Evolutionary conservation across 2,329 filamentous ascomycete species (phyloP), one percentile per base, ranked within the genome.

Genomic region (Aspergillus nomiae): DNA sequence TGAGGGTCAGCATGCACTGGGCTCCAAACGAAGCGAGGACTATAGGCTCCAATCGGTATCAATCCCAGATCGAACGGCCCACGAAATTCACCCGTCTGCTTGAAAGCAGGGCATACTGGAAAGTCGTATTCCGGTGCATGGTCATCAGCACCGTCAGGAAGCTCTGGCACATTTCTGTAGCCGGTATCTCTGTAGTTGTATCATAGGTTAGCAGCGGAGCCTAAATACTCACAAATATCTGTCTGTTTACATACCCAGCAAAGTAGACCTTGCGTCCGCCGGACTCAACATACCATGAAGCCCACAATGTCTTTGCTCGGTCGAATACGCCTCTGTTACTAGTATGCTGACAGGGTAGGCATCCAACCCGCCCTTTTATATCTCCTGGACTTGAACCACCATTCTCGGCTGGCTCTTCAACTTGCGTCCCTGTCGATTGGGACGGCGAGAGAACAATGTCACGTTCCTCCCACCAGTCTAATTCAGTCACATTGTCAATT

Each of bases 391-490:
- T 67, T 0, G 70, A 61, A 51, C 61, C 26, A 24, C 65, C 58
- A 56, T 67, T 69, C 24, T 74, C 69, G 10, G 66, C 63, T n/a
- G 67, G 19, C 32, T 56, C 70, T 36, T 72, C 74, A 4, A 78
- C 73, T 56, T 76, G 69, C 0, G 67, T 61, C 1, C 57, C 45
- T 16, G 70, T 67, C 67, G 70, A 59, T 62, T 70, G 68, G 11
- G 71, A 70, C 8, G 78, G 74, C 16, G 85, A 82, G 30, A 97
- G 78, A 0, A 81, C 87, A n/a, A 97, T 77, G 55, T 94, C 89
- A 7, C 88, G 85, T 66, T 92, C 89, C 69, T 96, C 89, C 94
- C 94, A 97, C 94, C 94, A 97, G 78, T 98, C 94, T 71, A 97
- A 77, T 80, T 97, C 94, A 0, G 92, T 96, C 50, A 94, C 89